These are phyloP conservation scores for Colletotrichum graminicola DNA, from an alignment of 2,329 filamentous ascomycete genomes.

Conservation along the genomic window DNA sequence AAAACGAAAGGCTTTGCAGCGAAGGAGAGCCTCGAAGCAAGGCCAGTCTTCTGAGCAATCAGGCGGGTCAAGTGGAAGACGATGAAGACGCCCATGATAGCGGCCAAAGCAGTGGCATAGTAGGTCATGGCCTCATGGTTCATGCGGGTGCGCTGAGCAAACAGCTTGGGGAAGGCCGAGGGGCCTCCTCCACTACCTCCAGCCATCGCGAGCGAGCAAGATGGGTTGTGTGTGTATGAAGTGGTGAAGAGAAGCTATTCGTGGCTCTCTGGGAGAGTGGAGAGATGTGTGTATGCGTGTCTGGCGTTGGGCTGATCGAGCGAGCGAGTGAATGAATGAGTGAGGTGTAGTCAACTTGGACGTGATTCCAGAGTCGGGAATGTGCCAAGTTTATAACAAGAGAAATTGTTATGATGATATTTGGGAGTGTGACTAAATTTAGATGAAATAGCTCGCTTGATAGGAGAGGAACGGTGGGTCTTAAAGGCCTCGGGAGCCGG, in stretches of 20 bases:
- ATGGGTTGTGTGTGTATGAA: neutral
- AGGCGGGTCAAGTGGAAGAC: slow-evolving; percentile 36
- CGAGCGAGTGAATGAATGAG: neutral
- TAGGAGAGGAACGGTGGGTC: slow-evolving; percentile 11
- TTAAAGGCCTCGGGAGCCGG: neutral
- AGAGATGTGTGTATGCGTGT: neutral
- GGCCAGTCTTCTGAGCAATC: slow-evolving; percentile 26
- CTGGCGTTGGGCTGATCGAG: neutral
- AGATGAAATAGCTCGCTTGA: neutral
- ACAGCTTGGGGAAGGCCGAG: slow-evolving; percentile 25
- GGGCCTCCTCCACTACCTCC: slow-evolving; percentile 17
- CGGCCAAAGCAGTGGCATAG: slow-evolving; percentile 42
- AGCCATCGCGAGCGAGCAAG: slow-evolving; percentile 20
- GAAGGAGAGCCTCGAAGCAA: slow-evolving; percentile 20
- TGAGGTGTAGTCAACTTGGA: neutral
- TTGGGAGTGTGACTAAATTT: neutral
- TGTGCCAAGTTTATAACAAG: slow-evolving; percentile 30
- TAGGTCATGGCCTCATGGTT: slow-evolving; percentile 46
- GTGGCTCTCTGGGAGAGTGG: neutral
- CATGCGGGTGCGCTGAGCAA: slow-evolving; percentile 41
- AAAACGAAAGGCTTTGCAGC: slow-evolving; percentile 30
- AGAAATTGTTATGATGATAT: slow-evolving; percentile 5
- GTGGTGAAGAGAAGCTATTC: neutral
- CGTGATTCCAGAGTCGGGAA: neutral
- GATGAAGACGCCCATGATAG: slow-evolving; percentile 34